Evolutionary conservation across 1,284 basidiomycete genomes (phyloP).

Genomic region (Ustilago sp.): DNA sequence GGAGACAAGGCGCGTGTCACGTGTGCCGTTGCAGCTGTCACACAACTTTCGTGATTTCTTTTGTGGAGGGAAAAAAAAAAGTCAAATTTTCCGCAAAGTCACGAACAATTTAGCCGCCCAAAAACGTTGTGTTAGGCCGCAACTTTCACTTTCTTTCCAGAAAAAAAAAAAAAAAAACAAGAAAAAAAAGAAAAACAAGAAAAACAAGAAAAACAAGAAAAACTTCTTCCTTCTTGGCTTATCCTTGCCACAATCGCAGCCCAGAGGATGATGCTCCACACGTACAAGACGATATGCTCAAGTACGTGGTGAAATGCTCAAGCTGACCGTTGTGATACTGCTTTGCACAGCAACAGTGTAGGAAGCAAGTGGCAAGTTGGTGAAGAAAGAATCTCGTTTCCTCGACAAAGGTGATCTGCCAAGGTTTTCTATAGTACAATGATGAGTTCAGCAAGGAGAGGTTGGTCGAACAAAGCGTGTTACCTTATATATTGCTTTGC

Average conservation of each 20-base stretch:
- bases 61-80: slow-evolving; percentile 6
- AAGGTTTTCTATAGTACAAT: slow-evolving; percentile 24
- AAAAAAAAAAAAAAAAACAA: background rate
- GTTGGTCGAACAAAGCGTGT: no score
- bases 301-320: no score
- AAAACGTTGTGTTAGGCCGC: background rate
- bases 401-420: background rate
- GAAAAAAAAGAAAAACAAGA: background rate
- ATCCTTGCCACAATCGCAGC: background rate
- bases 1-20: slow-evolving; percentile 2
- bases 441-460: background rate
- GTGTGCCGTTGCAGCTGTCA: background rate
- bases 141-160: background rate
- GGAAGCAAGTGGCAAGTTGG: background rate
- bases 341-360: background rate
- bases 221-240: background rate
- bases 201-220: background rate
- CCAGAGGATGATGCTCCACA: background rate
- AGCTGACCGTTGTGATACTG: background rate
- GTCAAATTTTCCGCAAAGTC: background rate
- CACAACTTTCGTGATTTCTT: slow-evolving; percentile 4
- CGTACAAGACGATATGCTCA: no score
- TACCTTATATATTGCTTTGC: background rate
- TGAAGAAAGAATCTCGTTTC: background rate
- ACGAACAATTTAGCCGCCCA: background rate